Percentiles rank a stretch among this genome's conserved stretches.
phyloP scores from a whole-genome alignment of 2,329 filamentous ascomycete genomes.

The Penicillium frequentans region DNA sequence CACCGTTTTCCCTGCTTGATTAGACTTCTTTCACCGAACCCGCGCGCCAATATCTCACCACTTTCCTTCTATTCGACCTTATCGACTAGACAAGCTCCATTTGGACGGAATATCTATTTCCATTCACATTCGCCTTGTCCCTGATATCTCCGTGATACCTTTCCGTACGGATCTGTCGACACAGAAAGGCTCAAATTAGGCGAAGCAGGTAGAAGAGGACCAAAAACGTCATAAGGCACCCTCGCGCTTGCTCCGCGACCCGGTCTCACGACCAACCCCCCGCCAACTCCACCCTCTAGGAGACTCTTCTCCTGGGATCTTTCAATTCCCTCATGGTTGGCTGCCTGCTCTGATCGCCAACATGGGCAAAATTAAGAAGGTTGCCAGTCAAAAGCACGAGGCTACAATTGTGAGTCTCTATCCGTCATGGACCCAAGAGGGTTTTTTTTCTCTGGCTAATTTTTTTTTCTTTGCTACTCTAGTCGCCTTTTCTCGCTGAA shows the following conservation, averaged over 20 bases:
- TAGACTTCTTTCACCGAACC: conserved; percentile 23
- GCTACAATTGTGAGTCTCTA: conserved; percentile 48
- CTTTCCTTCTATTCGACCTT: conserved; percentile 19
- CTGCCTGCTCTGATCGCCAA: conserved; percentile 32
- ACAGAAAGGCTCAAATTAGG: conserved; percentile 24
- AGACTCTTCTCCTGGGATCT: conserved; percentile 28
- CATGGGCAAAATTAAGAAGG: conserved; percentile 57
- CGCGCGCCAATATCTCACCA: conserved; percentile 23
- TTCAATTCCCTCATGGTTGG: conserved; percentile 41
- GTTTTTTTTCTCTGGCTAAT: conserved; percentile 13
- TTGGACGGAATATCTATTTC: background rate
- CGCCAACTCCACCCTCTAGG: conserved; percentile 24
- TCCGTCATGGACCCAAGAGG: conserved; percentile 6
- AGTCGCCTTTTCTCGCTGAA: conserved; percentile 85
- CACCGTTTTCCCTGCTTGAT: conserved; percentile 38
- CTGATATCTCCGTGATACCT: background rate
- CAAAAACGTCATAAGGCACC: conserved; percentile 42
- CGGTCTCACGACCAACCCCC: conserved; percentile 27
- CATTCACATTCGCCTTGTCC: background rate
- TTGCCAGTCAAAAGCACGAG: conserved; percentile 53
- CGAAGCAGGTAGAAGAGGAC: conserved; percentile 27
- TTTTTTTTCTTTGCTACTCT: conserved; percentile 20
- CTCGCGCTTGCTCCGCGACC: conserved; percentile 32
- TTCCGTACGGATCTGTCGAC: background rate
- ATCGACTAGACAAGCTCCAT: background rate